Conservation (phyloP, 805 yeast species). For the Starmerella floricola region DNA sequence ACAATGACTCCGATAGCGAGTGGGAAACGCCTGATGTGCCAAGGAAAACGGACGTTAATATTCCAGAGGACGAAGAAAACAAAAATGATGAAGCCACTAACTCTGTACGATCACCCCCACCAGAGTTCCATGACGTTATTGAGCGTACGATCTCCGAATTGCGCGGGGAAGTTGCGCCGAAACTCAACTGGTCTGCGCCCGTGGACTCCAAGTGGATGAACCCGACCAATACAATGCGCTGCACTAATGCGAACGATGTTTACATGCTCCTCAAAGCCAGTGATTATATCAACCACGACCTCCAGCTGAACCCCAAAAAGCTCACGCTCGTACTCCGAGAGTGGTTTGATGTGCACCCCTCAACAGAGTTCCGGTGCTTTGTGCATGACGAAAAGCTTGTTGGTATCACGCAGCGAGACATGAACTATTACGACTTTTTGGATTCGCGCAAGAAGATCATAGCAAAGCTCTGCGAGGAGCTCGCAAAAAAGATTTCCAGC, state of each 20-base stretch:
- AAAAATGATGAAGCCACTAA: constrained; percentile 29
- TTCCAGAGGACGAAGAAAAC: constrained; percentile 52
- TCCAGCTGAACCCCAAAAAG: constrained; percentile 42
- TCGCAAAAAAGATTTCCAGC: constrained; percentile 33
- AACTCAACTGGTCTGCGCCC: constrained; percentile 95
- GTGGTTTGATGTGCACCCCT: constrained; percentile 78
- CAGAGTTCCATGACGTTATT: constrained; percentile 46
- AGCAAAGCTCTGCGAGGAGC: constrained; percentile 37
- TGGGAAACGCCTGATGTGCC: constrained; percentile 33
- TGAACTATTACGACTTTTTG: constrained; percentile 68
- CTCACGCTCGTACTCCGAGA: constrained; percentile 51
- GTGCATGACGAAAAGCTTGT: constrained; percentile 50
- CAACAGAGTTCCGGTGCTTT: constrained; percentile 83
- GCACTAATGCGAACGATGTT: constrained; percentile 59
- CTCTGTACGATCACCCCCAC: constrained; percentile 26
- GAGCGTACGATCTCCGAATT: constrained; percentile 35
- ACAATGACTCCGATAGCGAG: constrained; percentile 10
- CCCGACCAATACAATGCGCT: constrained; percentile 61
- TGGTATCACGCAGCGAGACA: constrained; percentile 76
- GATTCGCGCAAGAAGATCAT: constrained; percentile 40
- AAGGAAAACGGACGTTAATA: constrained; percentile 33
- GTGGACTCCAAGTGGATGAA: constrained; percentile 89
- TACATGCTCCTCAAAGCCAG: constrained; percentile 76
- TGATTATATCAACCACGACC: constrained; percentile 75
- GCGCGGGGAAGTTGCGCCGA: constrained; percentile 63